A percentile compares a stretch with the other conserved stretches of the same genome.
Evolutionary conservation across 2,329 filamentous ascomycete species (phyloP).

Genomic region (Dactylellina sp.): DNA sequence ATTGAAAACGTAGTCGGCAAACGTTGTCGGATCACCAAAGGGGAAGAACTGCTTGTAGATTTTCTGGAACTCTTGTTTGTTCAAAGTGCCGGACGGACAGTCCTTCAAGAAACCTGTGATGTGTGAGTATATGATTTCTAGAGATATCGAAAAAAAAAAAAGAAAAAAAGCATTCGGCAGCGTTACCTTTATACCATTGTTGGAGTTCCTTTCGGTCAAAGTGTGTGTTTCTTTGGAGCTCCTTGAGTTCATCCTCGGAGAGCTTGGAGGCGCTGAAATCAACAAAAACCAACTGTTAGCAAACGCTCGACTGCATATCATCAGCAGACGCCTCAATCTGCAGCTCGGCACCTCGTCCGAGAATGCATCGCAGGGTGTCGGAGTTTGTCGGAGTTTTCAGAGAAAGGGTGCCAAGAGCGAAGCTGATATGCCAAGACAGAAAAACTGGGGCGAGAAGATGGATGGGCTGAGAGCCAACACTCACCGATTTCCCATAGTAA

Average conservation of each 20-base stretch:
- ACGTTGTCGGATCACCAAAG: constrained; percentile 95
- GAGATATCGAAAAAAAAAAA: neutral
- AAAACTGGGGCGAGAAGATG: constrained; percentile 32
- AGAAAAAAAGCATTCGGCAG: too few relatives aligned
- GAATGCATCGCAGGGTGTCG: neutral
- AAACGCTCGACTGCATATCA: too few relatives aligned
- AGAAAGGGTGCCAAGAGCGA: too few relatives aligned
- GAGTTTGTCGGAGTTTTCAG: constrained; percentile 1
- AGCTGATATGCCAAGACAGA: constrained; percentile 33
- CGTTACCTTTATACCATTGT: constrained; percentile 98
- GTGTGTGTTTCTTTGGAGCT: constrained; percentile 95
- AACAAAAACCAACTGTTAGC: neutral
- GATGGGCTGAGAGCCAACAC: constrained; percentile 50
- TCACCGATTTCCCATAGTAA: constrained; percentile 54
- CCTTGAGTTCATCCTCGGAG: constrained; percentile 91
- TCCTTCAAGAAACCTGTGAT: constrained; percentile 91
- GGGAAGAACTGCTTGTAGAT: constrained; percentile 99
- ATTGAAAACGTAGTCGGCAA: constrained; percentile 99
- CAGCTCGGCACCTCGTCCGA: too few relatives aligned
- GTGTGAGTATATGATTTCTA: neutral
- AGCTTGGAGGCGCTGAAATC: constrained; percentile 98
- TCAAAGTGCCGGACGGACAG: constrained; percentile 94
- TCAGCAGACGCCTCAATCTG: too few relatives aligned
- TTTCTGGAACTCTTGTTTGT: constrained; percentile 98
- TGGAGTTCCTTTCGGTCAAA: constrained; percentile 99